Conservation (phyloP, 2,329 filamentous ascomycete genomes). For the Penicillium italicum region DNA sequence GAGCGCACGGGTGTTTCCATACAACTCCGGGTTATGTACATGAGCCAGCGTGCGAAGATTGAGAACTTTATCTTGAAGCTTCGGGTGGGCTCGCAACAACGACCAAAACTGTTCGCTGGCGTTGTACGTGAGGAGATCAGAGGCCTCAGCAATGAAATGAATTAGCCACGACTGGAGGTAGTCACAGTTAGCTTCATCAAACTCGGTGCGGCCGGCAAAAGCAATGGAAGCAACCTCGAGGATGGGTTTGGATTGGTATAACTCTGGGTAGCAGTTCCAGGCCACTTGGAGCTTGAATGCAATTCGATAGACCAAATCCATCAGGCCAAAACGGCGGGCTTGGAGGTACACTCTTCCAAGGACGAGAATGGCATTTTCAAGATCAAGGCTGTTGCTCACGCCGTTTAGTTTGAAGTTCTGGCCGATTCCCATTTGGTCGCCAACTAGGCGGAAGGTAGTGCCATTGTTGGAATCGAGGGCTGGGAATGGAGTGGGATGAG, state of each 20-base stretch:
- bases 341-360: slow-evolving; percentile 15
- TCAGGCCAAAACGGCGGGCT: slow-evolving; percentile 11
- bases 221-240: slow-evolving; percentile 3
- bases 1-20: background rate
- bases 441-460: background rate
- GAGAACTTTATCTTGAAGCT: slow-evolving; percentile 2
- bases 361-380: slow-evolving; percentile 2
- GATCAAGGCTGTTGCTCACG: background rate
- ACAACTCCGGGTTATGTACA: background rate
- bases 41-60: background rate
- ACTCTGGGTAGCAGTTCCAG: slow-evolving; percentile 22
- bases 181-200: background rate
- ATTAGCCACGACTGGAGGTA: slow-evolving; percentile 17
- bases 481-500: background rate
- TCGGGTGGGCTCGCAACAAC: background rate
- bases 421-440: slow-evolving; percentile 4
- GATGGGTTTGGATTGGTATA: slow-evolving; percentile 11
- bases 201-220: background rate
- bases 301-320: slow-evolving; percentile 5
- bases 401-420: slow-evolving; percentile 6
- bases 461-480: background rate
- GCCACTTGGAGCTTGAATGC: slow-evolving; percentile 18
- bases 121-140: slow-evolving; percentile 9
- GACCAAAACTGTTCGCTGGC: slow-evolving; percentile 7
- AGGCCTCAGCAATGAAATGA: slow-evolving; percentile 14